Conservation (phyloP, 345 rosid species). For the Ceriops tagal region DNA sequence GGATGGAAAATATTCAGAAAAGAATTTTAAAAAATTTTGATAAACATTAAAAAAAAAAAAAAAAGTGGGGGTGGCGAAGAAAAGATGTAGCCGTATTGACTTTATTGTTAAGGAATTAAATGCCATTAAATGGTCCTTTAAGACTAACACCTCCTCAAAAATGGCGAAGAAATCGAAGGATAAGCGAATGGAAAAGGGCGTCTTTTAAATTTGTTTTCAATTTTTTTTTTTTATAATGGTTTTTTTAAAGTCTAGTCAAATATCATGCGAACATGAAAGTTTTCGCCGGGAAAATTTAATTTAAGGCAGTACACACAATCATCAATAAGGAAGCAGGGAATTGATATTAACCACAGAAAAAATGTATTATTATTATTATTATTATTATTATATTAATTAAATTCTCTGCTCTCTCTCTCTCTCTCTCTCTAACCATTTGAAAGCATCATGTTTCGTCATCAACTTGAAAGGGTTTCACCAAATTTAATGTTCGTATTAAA, state of each 20-base stretch:
- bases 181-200: neutral
- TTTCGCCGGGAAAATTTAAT: neutral
- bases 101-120: neutral
- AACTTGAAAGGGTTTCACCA: neutral
- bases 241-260: no score
- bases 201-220: neutral
- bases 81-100: neutral
- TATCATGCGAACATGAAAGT: neutral
- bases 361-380: neutral
- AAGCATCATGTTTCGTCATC: slow-evolving; percentile 7
- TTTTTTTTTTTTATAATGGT: no score
- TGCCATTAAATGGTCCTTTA: slow-evolving; percentile 1
- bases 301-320: slow-evolving; percentile 2
- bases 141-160: neutral
- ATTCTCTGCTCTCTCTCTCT: neutral
- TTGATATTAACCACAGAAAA: slow-evolving; percentile 2
- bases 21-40: neutral
- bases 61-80: no score
- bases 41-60: no score
- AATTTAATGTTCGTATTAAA: slow-evolving; percentile 17
- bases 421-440: no score
- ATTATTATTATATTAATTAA: neutral
- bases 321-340: neutral
- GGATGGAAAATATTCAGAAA: no score
- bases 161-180: neutral